Percentiles rank a stretch among this genome's conserved stretches.
These are phyloP conservation scores for Spergularia bocconei DNA, from an alignment of 148 eudicot species.

Conservation along the genomic window DNA sequence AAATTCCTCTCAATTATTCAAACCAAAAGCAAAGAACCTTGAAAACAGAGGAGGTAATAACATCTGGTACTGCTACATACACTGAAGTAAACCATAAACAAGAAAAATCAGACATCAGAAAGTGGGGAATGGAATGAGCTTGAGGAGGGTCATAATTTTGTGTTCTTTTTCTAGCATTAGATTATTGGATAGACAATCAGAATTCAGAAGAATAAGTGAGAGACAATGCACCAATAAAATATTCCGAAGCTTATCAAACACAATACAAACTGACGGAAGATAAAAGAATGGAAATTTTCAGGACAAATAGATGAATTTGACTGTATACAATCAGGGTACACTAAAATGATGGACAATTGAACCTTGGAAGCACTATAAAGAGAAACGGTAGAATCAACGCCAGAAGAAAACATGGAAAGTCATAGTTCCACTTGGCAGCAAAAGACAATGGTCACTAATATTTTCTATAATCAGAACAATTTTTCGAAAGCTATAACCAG, in stretches of 20 bases:
- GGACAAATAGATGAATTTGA: neutral
- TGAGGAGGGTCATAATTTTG: too few species aligned
- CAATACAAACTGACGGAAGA: neutral
- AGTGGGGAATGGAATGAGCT: too few species aligned
- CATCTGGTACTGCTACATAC: too few species aligned
- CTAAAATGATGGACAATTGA: neutral
- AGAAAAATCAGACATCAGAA: too few species aligned
- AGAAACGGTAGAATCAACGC: neutral
- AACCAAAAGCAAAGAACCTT: too few species aligned
- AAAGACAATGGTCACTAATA: neutral
- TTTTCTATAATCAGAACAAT: neutral
- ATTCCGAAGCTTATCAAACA: neutral
- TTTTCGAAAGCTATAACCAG: neutral
- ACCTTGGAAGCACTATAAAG: neutral
- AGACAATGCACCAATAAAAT: neutral
- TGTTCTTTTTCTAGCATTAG: too few species aligned
- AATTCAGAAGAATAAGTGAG: neutral
- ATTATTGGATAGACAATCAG: neutral
- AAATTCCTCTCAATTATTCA: too few species aligned
- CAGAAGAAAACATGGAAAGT: neutral
- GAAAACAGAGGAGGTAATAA: neutral
- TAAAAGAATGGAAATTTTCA: neutral
- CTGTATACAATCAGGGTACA: conserved; percentile 4
- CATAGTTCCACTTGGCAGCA: neutral
- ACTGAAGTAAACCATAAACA: too few species aligned